phyloP scores from a whole-genome alignment of 768 basidiomycete genomes.

The Tulasnella sp. region DNA sequence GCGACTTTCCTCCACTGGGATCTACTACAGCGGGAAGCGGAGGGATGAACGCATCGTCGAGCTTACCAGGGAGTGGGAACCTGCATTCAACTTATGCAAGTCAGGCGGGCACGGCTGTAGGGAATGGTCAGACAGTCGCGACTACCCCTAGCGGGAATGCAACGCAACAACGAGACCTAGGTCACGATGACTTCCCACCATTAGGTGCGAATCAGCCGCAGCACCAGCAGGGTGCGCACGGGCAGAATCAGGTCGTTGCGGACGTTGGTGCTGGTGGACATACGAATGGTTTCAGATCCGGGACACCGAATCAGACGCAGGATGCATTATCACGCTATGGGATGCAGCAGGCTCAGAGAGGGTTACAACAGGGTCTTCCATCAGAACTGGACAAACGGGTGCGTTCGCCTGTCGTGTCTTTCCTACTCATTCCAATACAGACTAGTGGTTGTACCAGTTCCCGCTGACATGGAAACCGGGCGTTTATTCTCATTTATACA shows the following conservation, averaged over 20 bases:
- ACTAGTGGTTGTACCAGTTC: background rate
- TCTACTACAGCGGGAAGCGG: conserved; percentile 4
- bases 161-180: conserved; percentile 54
- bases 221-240: conserved; percentile 17
- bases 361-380: conserved; percentile 33
- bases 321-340: conserved; percentile 28
- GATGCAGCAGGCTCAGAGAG: conserved; percentile 27
- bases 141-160: conserved; percentile 23
- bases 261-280: background rate
- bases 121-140: conserved; percentile 27
- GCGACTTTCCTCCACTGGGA: conserved; percentile 8
- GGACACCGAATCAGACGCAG: conserved; percentile 25
- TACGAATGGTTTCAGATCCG: conserved; percentile 1
- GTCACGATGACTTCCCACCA: conserved; percentile 82
- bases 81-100: conserved; percentile 67
- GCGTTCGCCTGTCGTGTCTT: conserved; percentile 27
- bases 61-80: background rate
- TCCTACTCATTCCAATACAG: background rate
- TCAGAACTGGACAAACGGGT: conserved; percentile 66
- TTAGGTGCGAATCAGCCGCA: conserved; percentile 50
- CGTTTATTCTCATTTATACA: too few relatives aligned
- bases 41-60: conserved; percentile 1
- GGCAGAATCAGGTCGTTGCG: background rate
- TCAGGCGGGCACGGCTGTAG: conserved; percentile 57
- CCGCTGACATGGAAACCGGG: too few relatives aligned